A percentile compares a stretch with the other conserved stretches of the same genome.
phyloP scores from a whole-genome alignment of 2,329 filamentous ascomycete species.

The Cercospora janseana region DNA sequence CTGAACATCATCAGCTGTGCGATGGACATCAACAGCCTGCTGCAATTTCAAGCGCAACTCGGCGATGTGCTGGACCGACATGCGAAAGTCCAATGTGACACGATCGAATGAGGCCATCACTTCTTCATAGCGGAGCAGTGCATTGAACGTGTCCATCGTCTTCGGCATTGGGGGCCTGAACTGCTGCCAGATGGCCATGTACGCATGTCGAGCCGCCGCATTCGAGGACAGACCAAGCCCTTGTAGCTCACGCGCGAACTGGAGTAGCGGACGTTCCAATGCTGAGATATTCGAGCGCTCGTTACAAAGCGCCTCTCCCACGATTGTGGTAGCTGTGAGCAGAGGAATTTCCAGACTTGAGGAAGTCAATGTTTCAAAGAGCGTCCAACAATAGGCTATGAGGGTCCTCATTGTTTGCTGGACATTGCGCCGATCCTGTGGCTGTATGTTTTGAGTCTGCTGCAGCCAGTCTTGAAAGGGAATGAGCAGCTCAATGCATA shows the following conservation, averaged over 20 bases:
- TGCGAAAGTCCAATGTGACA: conserved; percentile 24
- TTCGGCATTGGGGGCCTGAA: conserved; percentile 62
- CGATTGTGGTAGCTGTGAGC: conserved; percentile 19
- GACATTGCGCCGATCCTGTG: not conserved
- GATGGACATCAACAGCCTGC: conserved; percentile 25
- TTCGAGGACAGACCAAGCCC: conserved; percentile 13
- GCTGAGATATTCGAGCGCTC: not conserved
- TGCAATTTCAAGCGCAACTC: conserved; percentile 31
- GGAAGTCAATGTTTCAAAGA: conserved; percentile 15
- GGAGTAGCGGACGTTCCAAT: not conserved
- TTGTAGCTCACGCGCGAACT: conserved; percentile 5
- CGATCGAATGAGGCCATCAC: conserved; percentile 49
- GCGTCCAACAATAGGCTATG: conserved; percentile 18
- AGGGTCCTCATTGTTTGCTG: conserved; percentile 3
- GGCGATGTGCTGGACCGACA: conserved; percentile 29
- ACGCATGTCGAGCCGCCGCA: conserved; percentile 23
- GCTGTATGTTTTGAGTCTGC: not conserved
- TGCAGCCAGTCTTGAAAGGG: conserved; percentile 7
- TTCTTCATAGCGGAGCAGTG: conserved; percentile 44
- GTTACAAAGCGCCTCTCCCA: conserved; percentile 15
- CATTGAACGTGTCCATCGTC: conserved; percentile 39
- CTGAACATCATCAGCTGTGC: conserved; percentile 19
- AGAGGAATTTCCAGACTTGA: conserved; percentile 18
- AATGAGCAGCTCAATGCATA: conserved; percentile 11
- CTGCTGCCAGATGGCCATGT: conserved; percentile 53